Base-by-base conservation (phyloP, 2,329 filamentous ascomycete species). In the Cryphonectria parasitica region DNA sequence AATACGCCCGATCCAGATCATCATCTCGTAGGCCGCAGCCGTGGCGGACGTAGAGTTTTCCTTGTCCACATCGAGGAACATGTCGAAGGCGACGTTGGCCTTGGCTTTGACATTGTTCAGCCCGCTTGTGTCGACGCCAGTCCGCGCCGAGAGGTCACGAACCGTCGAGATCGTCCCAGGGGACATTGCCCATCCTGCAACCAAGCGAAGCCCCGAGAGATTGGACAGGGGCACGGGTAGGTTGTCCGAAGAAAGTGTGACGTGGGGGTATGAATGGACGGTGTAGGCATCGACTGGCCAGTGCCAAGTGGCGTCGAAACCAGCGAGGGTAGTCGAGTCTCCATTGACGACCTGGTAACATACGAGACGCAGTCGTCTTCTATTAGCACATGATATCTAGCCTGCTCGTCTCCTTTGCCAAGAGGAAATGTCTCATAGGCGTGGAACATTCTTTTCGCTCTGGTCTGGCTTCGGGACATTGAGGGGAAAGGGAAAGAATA, bases 191-290 rank as follows among this genome's bases (percentile, higher is more conserved):
- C 78, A 79, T 49, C 76, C 67, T 36, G 74, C 74, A 56, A 74
- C 72, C 64, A 79, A 73, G 22, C 69, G 68, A 49, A 79, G 71
- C 65, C 75, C 70, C 64, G 76, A 75, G 67, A 79, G 77, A 72
- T 75, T 77, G 60, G 75, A 75, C 69, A 79, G 68, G 72, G 74
- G 64, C 28, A 73, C 73, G 17, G 78, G 77, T 19, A 79, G 74
- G 43, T 73, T 69, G 8, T 71, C 72, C 61, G 75, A 74, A 39
- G 74, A 74, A 64, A 79, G 74, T 61, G 78, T 78, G 54, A 79
- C 78, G 73, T 79, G 78, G 68, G 78, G 78, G 71, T 77, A 79
- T 4, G 78, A 79, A 66, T 79, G 77, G 34, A 79, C 78, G 7
- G 74, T 72, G 25, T 72, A 71, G 8, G 74, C 73, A 52, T 76